These are phyloP conservation scores for Kregervanrija pseudodelftensis DNA, from an alignment of 805 yeast species.

Conservation along the genomic window DNA sequence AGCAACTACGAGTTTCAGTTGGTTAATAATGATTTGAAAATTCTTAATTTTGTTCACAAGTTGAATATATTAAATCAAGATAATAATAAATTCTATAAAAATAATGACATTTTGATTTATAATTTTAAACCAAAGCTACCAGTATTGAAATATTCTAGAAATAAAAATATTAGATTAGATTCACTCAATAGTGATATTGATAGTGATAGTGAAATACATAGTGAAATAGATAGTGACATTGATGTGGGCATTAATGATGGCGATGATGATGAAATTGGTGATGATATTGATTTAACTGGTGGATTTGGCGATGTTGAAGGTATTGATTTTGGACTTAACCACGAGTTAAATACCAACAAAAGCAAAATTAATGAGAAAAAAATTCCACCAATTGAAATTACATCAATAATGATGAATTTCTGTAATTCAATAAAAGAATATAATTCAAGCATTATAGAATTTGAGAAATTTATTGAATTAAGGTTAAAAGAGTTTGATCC, in stretches of 20 bases:
- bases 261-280: constrained; percentile 5
- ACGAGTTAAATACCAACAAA: constrained; percentile 1
- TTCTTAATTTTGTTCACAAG: constrained; percentile 10
- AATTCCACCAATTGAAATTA: no score
- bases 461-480: no score
- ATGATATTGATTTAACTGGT: constrained; percentile 4
- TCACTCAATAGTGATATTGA: constrained; percentile 5
- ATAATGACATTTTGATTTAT: neutral
- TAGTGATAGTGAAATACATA: neutral
- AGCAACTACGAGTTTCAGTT: constrained; percentile 22
- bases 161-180: constrained; percentile 3
- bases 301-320: constrained; percentile 3
- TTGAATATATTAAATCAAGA: constrained; percentile 12
- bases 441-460: no score
- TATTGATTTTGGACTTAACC: neutral
- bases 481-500: no score
- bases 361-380: neutral
- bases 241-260: constrained; percentile 3
- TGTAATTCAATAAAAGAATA: no score
- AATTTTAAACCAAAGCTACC: constrained; percentile 20
- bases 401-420: no score
- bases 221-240: constrained; percentile 2
- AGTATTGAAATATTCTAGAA: neutral
- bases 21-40: constrained; percentile 19
- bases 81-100: constrained; percentile 6